Evolutionary conservation across 2,329 filamentous ascomycete genomes (phyloP).

Genomic region (Fusarium nematophilum): DNA sequence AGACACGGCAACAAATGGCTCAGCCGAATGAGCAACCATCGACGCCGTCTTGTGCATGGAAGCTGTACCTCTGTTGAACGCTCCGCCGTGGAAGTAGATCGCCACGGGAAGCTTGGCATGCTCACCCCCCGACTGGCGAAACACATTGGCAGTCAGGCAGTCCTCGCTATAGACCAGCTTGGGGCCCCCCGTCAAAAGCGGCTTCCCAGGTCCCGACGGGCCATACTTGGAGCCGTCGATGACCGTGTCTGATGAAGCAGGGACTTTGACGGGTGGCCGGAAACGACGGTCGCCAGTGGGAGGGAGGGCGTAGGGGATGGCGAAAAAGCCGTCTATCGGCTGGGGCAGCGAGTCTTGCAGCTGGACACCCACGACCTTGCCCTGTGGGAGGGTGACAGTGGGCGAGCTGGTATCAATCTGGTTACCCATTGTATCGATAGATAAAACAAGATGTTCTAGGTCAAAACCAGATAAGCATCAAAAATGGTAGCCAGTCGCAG

Average conservation of each 20-base stretch:
- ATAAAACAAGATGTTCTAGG: neutral
- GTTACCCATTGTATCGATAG: constrained; percentile 25
- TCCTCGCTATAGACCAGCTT: constrained; percentile 57
- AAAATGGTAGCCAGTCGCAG: neutral
- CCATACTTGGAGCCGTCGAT: constrained; percentile 54
- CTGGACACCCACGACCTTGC: constrained; percentile 35
- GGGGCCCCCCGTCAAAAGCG: constrained; percentile 33
- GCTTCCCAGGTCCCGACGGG: constrained; percentile 41
- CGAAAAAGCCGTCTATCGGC: constrained; percentile 56
- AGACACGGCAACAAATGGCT: constrained; percentile 61
- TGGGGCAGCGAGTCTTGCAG: constrained; percentile 34
- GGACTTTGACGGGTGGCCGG: constrained; percentile 48
- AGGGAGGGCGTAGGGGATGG: constrained; percentile 61
- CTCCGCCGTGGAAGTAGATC: constrained; percentile 67
- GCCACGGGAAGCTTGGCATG: constrained; percentile 55
- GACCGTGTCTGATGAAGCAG: constrained; percentile 38
- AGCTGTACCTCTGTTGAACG: constrained; percentile 58
- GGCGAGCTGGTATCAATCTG: constrained; percentile 17
- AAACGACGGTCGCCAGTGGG: constrained; percentile 61
- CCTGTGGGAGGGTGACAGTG: constrained; percentile 33
- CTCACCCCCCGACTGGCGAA: constrained; percentile 49
- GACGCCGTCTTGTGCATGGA: constrained; percentile 69
- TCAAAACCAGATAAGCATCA: neutral
- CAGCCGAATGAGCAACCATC: constrained; percentile 66
- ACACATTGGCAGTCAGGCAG: constrained; percentile 67